Percentiles rank a stretch among this genome's conserved stretches.
Evolutionary conservation across 2,329 filamentous ascomycete genomes (phyloP).

Genomic region (Aspergillus spinulosporus): DNA sequence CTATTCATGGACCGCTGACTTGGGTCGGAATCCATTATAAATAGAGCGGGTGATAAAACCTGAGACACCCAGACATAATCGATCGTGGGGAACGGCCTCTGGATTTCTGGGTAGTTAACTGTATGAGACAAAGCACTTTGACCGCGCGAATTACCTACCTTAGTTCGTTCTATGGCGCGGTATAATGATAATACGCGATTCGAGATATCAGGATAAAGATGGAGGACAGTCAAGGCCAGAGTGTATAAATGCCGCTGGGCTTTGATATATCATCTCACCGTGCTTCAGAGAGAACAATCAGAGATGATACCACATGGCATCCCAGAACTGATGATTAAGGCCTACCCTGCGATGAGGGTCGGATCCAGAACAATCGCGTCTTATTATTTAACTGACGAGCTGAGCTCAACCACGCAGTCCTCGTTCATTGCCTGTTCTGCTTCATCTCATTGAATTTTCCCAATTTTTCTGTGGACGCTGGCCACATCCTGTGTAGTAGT

Average conservation of each 20-base stretch:
- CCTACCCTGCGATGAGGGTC: conserved; percentile 1
- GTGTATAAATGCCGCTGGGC: not conserved
- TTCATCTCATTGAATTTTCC: not conserved
- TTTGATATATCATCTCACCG: not conserved
- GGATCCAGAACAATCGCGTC: conserved; percentile 11
- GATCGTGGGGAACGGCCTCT: not conserved
- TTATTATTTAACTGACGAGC: conserved; percentile 7
- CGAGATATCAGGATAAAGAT: not conserved
- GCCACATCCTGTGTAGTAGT: not conserved
- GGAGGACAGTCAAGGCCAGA: not conserved
- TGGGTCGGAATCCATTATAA: not conserved
- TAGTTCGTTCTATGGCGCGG: not conserved
- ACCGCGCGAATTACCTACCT: not conserved
- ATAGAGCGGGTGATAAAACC: not conserved
- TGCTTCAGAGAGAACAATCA: conserved; percentile 2
- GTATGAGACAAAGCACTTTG: not conserved
- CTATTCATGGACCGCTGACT: not conserved
- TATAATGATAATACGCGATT: not conserved
- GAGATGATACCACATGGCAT: not conserved
- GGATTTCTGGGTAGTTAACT: not conserved
- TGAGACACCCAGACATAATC: not conserved
- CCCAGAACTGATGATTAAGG: not conserved
- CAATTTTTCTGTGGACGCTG: not conserved
- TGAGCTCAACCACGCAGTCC: not conserved
- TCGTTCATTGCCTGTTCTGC: not conserved